phyloP scores from a whole-genome alignment of 352 stramenopile genomes.

The Phytophthora ohioensis region DNA sequence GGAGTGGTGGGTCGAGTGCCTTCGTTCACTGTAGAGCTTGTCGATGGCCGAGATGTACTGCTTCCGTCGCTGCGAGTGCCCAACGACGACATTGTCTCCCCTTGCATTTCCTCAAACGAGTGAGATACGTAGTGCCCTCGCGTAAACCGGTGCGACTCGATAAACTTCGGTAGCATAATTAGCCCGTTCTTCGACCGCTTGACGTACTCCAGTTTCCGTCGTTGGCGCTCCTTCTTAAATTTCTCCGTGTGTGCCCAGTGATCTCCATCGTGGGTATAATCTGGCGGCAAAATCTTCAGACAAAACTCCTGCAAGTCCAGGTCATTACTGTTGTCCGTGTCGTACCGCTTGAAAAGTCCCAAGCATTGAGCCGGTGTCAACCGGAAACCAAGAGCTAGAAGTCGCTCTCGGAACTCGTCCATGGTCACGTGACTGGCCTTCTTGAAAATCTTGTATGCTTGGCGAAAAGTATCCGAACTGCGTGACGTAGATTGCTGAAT shows the following conservation, averaged over 20 bases:
- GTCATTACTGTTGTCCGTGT: slow-evolving; percentile 78
- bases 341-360: slow-evolving; percentile 78
- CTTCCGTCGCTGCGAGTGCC: slow-evolving; percentile 8
- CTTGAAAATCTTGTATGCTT: slow-evolving; percentile 87
- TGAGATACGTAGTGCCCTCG: slow-evolving; percentile 50
- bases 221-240: slow-evolving; percentile 55
- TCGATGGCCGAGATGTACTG: slow-evolving; percentile 21
- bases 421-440: slow-evolving; percentile 78
- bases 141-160: slow-evolving; percentile 64
- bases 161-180: slow-evolving; percentile 68
- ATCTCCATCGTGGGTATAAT: slow-evolving; percentile 84
- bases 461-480: slow-evolving; percentile 82
- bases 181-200: slow-evolving; percentile 74
- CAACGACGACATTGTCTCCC: slow-evolving; percentile 23
- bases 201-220: slow-evolving; percentile 64
- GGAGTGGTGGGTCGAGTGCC: slow-evolving; percentile 31
- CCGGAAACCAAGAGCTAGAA: slow-evolving; percentile 77
- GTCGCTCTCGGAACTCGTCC: slow-evolving; percentile 74
- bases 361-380: slow-evolving; percentile 68
- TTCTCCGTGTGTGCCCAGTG: slow-evolving; percentile 78
- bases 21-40: slow-evolving; percentile 23
- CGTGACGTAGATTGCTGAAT: slow-evolving; percentile 82
- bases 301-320: slow-evolving; percentile 90
- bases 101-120: slow-evolving; percentile 55
- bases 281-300: slow-evolving; percentile 72